Percentiles rank a stretch among this genome's conserved stretches.
These are phyloP conservation scores for Lojkania enalia DNA, from an alignment of 2,329 filamentous ascomycete genomes.

Conservation along the genomic window DNA sequence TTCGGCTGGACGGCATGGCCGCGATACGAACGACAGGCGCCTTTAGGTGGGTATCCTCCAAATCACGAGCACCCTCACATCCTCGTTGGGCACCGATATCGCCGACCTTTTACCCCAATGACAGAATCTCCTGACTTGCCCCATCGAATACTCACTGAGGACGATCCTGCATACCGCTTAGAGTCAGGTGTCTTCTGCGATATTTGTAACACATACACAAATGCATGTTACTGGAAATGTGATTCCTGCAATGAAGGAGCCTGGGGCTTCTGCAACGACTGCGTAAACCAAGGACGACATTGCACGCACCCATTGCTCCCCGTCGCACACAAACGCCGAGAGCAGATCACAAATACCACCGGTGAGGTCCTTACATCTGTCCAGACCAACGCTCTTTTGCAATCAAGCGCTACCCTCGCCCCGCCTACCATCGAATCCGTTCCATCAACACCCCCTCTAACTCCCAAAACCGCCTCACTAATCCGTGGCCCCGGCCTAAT, in stretches of 20 bases:
- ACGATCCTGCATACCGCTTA: constrained; percentile 68
- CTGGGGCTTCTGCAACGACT: constrained; percentile 91
- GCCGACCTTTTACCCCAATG: constrained; percentile 29
- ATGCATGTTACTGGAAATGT: constrained; percentile 90
- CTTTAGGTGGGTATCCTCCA: constrained; percentile 46
- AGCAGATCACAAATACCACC: constrained; percentile 15
- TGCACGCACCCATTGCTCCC: constrained; percentile 84
- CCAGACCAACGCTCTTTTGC: no score
- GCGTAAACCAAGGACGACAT: constrained; percentile 78
- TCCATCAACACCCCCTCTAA: constrained; percentile 43
- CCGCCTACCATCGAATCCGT: constrained; percentile 31
- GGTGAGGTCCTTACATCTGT: no score
- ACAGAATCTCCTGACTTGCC: constrained; percentile 26
- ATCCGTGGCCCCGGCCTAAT: constrained; percentile 41
- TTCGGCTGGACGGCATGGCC: constrained; percentile 74
- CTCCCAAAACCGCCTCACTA: constrained; percentile 49
- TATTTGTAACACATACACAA: constrained; percentile 71
- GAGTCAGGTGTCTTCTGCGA: constrained; percentile 85
- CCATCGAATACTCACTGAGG: constrained; percentile 55
- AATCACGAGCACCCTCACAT: constrained; percentile 56
- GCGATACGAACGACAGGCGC: constrained; percentile 60
- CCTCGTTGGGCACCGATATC: constrained; percentile 53
- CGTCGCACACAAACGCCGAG: constrained; percentile 61
- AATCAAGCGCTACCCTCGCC: constrained; percentile 23
- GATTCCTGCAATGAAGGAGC: constrained; percentile 85